Base-by-base conservation (phyloP, 805 yeast species). In the Candida chauliodis region DNA sequence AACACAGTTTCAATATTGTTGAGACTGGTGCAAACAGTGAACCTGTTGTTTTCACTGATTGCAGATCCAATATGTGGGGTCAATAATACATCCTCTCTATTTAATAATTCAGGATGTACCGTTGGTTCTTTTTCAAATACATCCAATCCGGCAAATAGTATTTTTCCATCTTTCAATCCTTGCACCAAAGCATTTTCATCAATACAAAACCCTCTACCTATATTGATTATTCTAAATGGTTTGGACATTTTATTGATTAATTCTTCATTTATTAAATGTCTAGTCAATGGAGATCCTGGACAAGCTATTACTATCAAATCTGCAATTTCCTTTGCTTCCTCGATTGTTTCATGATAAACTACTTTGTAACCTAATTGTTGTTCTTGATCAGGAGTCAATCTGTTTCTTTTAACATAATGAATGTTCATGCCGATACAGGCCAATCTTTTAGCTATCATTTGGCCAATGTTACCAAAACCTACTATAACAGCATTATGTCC, bases 381-480 rank as follows among this genome's bases (percentile, higher is more conserved):
- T 34, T 61, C 61, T 22, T 67, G 70, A 3, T 42, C 37, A 7
- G 44, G 48, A 0, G 71, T 41, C 38, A 78, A 57, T 22, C 63
- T 58, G 0, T 66, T 63, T 50, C 89, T 69, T 48, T 81, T 83
- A 38, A 77, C 71, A 48, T 84, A 84, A 40, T 73, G 73, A 29
- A 85, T 66, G 19, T 74, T 59, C 85, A 84, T 79, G 8, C 86
- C 88, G 24, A 85, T 57, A 14, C 63, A 61, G 28, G 65, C 40
- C 42, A 85, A 64, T 50, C 84, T 69, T 30, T 58, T 59, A 2
- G 79, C 93, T 42, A 83, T 75, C 24, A 70, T 67, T 52, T 72
- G 72, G 8, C 95, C 95, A 48, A 85, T 85, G 18, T 76, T 67
- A 1, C 95, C 95, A 49, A 84, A 79, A 0, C 95, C 95, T 2